Percentiles rank a stretch among this genome's conserved stretches.
Evolutionary conservation across 495 filamentous ascomycete genomes (phyloP).

Genomic region (Lepraria neglecta): DNA sequence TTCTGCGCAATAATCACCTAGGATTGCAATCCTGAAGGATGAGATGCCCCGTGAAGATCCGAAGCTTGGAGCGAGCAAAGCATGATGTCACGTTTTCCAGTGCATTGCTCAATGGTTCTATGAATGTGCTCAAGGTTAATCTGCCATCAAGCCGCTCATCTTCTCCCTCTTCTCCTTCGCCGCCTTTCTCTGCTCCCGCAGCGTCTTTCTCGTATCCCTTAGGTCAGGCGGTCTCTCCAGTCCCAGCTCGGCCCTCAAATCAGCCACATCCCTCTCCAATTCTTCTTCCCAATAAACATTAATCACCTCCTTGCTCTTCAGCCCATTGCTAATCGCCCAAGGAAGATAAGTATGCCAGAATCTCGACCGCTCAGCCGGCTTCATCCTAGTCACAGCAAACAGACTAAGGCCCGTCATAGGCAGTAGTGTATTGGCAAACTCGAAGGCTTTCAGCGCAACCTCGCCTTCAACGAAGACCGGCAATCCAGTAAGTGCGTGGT

Average conservation of each 20-base stretch:
- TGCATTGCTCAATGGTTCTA: neutral
- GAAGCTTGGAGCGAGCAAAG: no score
- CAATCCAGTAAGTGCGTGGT: conserved; percentile 88
- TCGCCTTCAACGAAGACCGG: conserved; percentile 92
- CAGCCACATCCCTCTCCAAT: conserved; percentile 75
- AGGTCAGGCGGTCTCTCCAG: conserved; percentile 89
- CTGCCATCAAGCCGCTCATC: conserved; percentile 23
- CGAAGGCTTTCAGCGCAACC: conserved; percentile 89
- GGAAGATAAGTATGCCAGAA: conserved; percentile 74
- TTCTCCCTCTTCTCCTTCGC: conserved; percentile 47
- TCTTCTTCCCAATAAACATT: conserved; percentile 99
- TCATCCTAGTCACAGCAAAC: conserved; percentile 59
- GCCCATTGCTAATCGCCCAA: conserved; percentile 83
- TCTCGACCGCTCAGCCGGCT: conserved; percentile 58
- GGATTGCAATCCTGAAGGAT: no score
- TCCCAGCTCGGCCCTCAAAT: conserved; percentile 62
- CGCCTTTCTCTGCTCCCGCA: conserved; percentile 60
- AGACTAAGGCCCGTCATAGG: conserved; percentile 91
- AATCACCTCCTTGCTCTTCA: conserved; percentile 72
- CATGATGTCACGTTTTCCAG: no score
- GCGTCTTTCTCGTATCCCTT: conserved; percentile 65
- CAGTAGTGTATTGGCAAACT: conserved; percentile 87
- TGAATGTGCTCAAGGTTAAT: conserved; percentile 15
- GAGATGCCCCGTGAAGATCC: no score
- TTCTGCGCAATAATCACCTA: no score